These are phyloP conservation scores for Gossypioides kirkii DNA, from an alignment of 345 rosid genomes.

Conservation along the genomic window DNA sequence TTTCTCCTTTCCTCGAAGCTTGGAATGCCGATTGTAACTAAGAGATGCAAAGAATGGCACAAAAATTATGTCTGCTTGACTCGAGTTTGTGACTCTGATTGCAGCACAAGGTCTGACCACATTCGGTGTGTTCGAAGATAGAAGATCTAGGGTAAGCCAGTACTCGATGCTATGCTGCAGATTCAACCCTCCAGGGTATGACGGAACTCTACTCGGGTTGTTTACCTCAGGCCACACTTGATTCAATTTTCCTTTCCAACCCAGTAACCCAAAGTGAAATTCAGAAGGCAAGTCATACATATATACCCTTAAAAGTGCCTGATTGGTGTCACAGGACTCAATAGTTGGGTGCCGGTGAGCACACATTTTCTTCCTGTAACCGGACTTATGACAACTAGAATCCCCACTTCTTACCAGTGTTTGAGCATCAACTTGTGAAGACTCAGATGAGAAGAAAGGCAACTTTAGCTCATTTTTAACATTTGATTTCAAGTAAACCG, in stretches of 20 bases:
- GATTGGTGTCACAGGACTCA: slow-evolving; percentile 24
- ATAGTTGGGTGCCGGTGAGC: slow-evolving; percentile 11
- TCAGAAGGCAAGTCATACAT: slow-evolving; percentile 82
- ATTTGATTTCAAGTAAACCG: slow-evolving; percentile 32
- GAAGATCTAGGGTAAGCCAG: slow-evolving; percentile 88
- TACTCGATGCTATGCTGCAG: slow-evolving; percentile 91
- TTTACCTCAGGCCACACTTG: slow-evolving; percentile 62
- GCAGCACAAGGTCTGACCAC: slow-evolving; percentile 47
- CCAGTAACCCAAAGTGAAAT: slow-evolving; percentile 81
- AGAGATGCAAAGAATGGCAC: slow-evolving; percentile 86
- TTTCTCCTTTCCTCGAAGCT: slow-evolving; percentile 49
- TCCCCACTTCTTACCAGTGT: background rate
- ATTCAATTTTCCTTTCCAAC: slow-evolving; percentile 55
- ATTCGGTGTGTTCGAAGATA: slow-evolving; percentile 48
- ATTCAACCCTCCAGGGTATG: slow-evolving; percentile 80
- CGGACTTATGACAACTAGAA: background rate
- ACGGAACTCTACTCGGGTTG: slow-evolving; percentile 37
- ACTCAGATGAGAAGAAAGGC: slow-evolving; percentile 28
- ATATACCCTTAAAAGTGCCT: slow-evolving; percentile 51
- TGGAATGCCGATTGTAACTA: slow-evolving; percentile 73
- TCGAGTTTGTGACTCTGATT: slow-evolving; percentile 53
- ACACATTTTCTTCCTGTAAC: slow-evolving; percentile 5
- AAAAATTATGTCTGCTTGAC: slow-evolving; percentile 64
- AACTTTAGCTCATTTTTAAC: slow-evolving; percentile 27
- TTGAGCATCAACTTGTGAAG: slow-evolving; percentile 6